Percentiles rank a stretch among this genome's conserved stretches.
phyloP scores from a whole-genome alignment of 2,329 filamentous ascomycete species.

The Fusarium praegraminearum region DNA sequence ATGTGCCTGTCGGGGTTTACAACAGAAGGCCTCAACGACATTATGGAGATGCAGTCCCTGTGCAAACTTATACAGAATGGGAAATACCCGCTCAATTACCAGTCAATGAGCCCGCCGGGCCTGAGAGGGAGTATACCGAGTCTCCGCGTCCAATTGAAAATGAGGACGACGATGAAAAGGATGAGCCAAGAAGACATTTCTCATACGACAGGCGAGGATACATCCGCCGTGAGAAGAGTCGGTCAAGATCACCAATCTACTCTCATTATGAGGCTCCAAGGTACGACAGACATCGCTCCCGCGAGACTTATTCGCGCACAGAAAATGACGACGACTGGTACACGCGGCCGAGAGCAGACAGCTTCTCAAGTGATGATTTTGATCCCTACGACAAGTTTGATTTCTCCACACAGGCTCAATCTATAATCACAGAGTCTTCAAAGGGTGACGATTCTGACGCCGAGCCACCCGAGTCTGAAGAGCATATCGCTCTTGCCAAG shows the following conservation, averaged over 20 bases:
- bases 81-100: background rate
- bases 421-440: conserved; percentile 37
- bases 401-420: conserved; percentile 41
- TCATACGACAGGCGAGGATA: conserved; percentile 3
- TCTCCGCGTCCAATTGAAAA: conserved; percentile 38
- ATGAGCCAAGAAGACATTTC: background rate
- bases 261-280: conserved; percentile 7
- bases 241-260: conserved; percentile 21
- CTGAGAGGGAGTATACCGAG: conserved; percentile 23
- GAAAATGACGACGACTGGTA: conserved; percentile 18
- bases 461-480: conserved; percentile 47
- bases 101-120: background rate
- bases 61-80: background rate
- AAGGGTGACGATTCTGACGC: conserved; percentile 49
- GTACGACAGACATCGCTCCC: conserved; percentile 11
- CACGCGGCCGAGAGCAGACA: conserved; percentile 12
- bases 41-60: background rate
- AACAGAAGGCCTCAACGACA: background rate
- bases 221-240: conserved; percentile 5
- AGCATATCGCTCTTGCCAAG: conserved; percentile 26
- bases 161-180: conserved; percentile 16
- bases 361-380: conserved; percentile 45
- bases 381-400: conserved; percentile 50
- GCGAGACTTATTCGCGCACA: conserved; percentile 3
- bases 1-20: background rate